A percentile compares a stretch with the other conserved stretches of the same genome.
phyloP scores from a whole-genome alignment of 768 basidiomycete genomes.

The Russula compacta region DNA sequence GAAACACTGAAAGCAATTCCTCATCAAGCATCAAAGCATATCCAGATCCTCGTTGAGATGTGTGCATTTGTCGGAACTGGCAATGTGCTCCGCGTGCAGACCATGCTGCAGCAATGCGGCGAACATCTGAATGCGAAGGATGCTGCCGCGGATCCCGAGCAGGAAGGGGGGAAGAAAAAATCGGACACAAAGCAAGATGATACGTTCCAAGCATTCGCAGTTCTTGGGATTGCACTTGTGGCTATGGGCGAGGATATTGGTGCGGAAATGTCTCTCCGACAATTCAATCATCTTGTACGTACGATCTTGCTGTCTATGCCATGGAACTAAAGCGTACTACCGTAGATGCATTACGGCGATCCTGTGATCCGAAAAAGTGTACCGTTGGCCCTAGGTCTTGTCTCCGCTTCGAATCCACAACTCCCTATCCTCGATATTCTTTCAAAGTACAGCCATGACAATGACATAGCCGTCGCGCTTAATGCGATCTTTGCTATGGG shows the following conservation, averaged over 20 bases:
- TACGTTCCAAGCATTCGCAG: conserved; percentile 86
- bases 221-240: conserved; percentile 87
- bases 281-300: conserved; percentile 92
- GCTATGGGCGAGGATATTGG: conserved; percentile 99
- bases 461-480: conserved; percentile 90
- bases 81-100: conserved; percentile 88
- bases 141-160: conserved; percentile 33
- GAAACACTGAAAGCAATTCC: conserved; percentile 90
- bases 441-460: conserved; percentile 98
- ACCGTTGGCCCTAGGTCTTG: conserved; percentile 89
- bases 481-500: conserved; percentile 99
- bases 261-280: conserved; percentile 93
- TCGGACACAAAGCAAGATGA: conserved; percentile 49
- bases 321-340: conserved; percentile 13
- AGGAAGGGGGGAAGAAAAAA: conserved; percentile 51
- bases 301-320: conserved; percentile 10
- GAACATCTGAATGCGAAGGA: conserved; percentile 65
- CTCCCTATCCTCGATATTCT: conserved; percentile 91
- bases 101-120: conserved; percentile 86
- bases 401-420: conserved; percentile 94
- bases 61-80: conserved; percentile 94
- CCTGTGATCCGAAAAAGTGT: conserved; percentile 86
- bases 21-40: conserved; percentile 84
- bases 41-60: conserved; percentile 85
- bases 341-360: conserved; percentile 98